phyloP scores from a whole-genome alignment of 805 yeast species.

The Starmera dryadoides region DNA sequence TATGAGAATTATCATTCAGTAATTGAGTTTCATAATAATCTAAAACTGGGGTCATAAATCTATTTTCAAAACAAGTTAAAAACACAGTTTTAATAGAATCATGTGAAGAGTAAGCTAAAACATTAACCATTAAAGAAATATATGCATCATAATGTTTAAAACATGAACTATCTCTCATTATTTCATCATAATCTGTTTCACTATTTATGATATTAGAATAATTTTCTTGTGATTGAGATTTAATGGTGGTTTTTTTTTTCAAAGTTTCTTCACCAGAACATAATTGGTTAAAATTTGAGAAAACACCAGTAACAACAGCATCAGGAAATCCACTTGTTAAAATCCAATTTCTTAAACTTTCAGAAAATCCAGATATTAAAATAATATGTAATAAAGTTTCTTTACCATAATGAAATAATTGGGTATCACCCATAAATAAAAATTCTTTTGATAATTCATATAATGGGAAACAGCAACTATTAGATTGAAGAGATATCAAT shows the following conservation, averaged over 20 bases:
- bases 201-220: too few species aligned
- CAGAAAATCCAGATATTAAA: constrained; percentile 7
- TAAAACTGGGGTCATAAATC: constrained; percentile 6
- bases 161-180: background rate
- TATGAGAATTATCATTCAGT: background rate
- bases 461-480: constrained; percentile 13
- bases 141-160: background rate
- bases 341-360: constrained; percentile 10
- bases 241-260: too few species aligned
- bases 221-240: too few species aligned
- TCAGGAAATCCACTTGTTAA: constrained; percentile 14
- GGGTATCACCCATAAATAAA: constrained; percentile 13
- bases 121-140: constrained; percentile 4
- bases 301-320: constrained; percentile 8
- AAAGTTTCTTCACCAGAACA: constrained; percentile 6
- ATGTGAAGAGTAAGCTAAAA: constrained; percentile 5
- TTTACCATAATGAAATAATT: constrained; percentile 2
- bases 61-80: constrained; percentile 6
- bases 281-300: constrained; percentile 8
- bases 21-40: constrained; percentile 1
- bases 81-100: constrained; percentile 6
- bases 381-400: constrained; percentile 10
- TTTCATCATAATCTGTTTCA: background rate
- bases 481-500: background rate
- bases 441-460: constrained; percentile 18